phyloP scores from a whole-genome alignment of 2,329 filamentous ascomycete species.

The Aspergillus felis region DNA sequence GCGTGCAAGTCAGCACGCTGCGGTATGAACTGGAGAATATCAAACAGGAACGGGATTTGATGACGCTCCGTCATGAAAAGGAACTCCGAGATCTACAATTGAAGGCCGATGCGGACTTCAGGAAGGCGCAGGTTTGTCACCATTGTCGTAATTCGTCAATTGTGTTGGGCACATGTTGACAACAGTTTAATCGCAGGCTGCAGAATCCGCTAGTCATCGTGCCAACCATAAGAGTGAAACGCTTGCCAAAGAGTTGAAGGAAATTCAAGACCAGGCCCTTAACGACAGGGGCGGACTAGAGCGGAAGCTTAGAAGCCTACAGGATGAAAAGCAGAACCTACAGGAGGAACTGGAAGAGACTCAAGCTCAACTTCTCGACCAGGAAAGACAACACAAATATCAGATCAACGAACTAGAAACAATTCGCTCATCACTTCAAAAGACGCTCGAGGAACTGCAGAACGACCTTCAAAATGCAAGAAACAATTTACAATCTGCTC shows the following conservation, averaged over 20 bases:
- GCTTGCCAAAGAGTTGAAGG: slow-evolving; percentile 52
- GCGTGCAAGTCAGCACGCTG: slow-evolving; percentile 82
- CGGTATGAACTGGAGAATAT: slow-evolving; percentile 83
- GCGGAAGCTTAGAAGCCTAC: slow-evolving; percentile 50
- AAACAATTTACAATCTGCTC: slow-evolving; percentile 56
- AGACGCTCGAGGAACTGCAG: slow-evolving; percentile 49
- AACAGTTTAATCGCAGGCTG: slow-evolving; percentile 33
- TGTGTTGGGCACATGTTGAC: not conserved
- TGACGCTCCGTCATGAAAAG: slow-evolving; percentile 72
- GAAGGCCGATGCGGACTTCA: slow-evolving; percentile 81
- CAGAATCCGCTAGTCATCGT: slow-evolving; percentile 50
- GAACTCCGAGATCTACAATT: slow-evolving; percentile 76
- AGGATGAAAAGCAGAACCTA: slow-evolving; percentile 69
- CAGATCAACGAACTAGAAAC: slow-evolving; percentile 58
- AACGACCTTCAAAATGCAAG: slow-evolving; percentile 53
- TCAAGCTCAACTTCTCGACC: slow-evolving; percentile 67
- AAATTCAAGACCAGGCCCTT: slow-evolving; percentile 50
- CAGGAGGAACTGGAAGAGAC: slow-evolving; percentile 82
- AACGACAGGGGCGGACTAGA: slow-evolving; percentile 56
- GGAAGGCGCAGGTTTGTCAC: slow-evolving; percentile 53
- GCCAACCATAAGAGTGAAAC: slow-evolving; percentile 53
- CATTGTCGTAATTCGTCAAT: not conserved
- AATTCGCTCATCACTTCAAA: slow-evolving; percentile 56
- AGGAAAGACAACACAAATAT: slow-evolving; percentile 62
- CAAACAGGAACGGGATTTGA: slow-evolving; percentile 82